Percentiles rank a stretch among this genome's conserved stretches.
Conservation (phyloP, 1,139 yeast species). For the Candida sanyaensis region DNA sequence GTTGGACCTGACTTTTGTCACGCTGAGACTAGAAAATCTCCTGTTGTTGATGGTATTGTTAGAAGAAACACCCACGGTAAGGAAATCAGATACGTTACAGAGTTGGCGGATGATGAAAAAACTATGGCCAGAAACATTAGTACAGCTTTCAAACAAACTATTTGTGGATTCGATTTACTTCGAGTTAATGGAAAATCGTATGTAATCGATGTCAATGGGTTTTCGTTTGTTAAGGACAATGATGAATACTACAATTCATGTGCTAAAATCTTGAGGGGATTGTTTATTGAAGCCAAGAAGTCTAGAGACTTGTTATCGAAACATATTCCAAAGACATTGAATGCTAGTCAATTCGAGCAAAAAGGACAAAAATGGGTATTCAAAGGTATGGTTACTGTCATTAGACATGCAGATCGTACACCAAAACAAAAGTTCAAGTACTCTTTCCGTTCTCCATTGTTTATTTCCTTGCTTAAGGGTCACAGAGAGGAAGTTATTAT, state of each 20-base stretch:
- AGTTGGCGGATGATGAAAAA: constrained; percentile 71
- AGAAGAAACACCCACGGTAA: constrained; percentile 97
- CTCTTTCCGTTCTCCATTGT: constrained; percentile 85
- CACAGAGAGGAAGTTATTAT: constrained; percentile 96
- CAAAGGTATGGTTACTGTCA: constrained; percentile 88
- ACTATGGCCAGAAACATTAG: constrained; percentile 79
- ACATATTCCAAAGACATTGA: constrained; percentile 32
- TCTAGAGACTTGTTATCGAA: constrained; percentile 43
- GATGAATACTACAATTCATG: constrained; percentile 82
- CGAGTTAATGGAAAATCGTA: constrained; percentile 87
- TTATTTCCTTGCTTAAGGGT: constrained; percentile 86
- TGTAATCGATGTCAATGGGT: constrained; percentile 98
- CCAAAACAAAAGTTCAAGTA: constrained; percentile 99
- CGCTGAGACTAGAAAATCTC: constrained; percentile 97
- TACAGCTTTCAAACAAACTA: constrained; percentile 83
- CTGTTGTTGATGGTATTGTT: constrained; percentile 98
- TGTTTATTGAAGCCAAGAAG: constrained; percentile 64
- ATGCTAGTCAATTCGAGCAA: constrained; percentile 55
- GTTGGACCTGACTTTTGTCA: constrained; percentile 91
- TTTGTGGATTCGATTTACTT: constrained; percentile 94
- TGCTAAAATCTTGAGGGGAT: constrained; percentile 72
- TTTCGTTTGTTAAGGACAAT: constrained; percentile 95
- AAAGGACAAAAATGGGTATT: constrained; percentile 96
- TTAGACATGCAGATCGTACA: constrained; percentile 97
- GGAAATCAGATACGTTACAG: constrained; percentile 89